Percentiles rank a stretch among this genome's conserved stretches.
These are phyloP conservation scores for Pythium monospermum DNA, from an alignment of 352 stramenopile genomes.

Conservation along the genomic window DNA sequence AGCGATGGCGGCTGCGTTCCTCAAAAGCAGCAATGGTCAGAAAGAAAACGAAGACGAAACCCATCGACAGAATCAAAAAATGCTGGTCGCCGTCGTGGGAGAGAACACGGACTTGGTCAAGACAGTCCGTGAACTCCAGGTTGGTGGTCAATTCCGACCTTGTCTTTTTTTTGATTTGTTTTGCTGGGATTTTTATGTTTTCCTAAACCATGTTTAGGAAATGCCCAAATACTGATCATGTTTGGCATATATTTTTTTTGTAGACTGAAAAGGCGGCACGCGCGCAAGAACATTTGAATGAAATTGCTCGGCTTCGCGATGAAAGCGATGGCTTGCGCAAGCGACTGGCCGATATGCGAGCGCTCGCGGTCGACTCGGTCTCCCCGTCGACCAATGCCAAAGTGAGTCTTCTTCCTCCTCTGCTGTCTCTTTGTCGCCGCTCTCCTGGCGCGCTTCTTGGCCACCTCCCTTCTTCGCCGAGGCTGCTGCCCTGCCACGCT, in stretches of 20 bases:
- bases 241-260: conserved; percentile 3
- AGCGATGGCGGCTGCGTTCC: background rate
- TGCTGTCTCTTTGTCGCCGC: no score
- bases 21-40: conserved; percentile 10
- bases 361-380: conserved; percentile 16
- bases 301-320: conserved; percentile 36
- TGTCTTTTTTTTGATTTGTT: no score
- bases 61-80: conserved; percentile 33
- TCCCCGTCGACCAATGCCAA: conserved; percentile 16
- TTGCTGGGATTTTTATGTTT: no score
- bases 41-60: conserved; percentile 11
- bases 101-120: conserved; percentile 61
- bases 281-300: conserved; percentile 25
- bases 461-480: no score
- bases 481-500: no score
- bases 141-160: conserved; percentile 28
- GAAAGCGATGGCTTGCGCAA: conserved; percentile 34
- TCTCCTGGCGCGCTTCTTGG: no score
- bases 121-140: conserved; percentile 58
- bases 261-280: conserved; percentile 18
- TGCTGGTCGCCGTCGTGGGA: conserved; percentile 42
- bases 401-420: conserved; percentile 19
- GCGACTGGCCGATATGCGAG: conserved; percentile 21
- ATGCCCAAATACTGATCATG: no score
- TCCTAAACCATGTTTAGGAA: no score